Base-by-base conservation (phyloP, 2,329 filamentous ascomycete genomes). In the Aspergillus intermedius region DNA sequence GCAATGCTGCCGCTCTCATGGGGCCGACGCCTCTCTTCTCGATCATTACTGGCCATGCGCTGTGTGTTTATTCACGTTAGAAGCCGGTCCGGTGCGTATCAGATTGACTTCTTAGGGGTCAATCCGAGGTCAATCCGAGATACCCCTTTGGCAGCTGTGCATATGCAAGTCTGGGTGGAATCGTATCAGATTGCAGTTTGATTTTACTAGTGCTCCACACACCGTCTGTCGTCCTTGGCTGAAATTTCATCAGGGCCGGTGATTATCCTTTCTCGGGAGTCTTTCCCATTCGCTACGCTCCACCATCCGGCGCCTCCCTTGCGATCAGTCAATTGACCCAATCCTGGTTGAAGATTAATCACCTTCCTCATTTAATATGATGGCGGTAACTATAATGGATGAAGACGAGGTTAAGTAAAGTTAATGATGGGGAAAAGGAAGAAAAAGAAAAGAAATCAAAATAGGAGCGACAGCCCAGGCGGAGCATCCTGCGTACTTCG, bases 61-160 rank as follows among this genome's bases (percentile, higher is more conserved):
- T 3, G 32, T 35, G 32, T 40, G 37, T 17, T 40, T 19, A 19
- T 4, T 40, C 17, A 17, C 34, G 15, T 15, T n/a, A 17, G 34
- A 35, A 8, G 15, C 9, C 34, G 34, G 9, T 3, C 37, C 17
- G 37, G n/a, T 40, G 37, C 17, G 37, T 40, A 17, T 40, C 41
- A 25, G 13, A 10, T 3, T 32, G n/a, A 34, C 25, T 34, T 35
- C 25, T 35, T 42, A 30, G 23, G 19, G 28, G 17, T 15, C 21
- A 40, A 22, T 19, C 9, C 32, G 41, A 28, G 40, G 21, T 25
- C 15, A 28, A 45, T 9, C 23, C 39, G 42, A 49, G 45, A 48
- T 32, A 28, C 15, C 25, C 15, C 30, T 15, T 35, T 19, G 47
- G 52, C 47, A 44, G 47, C 35, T 44, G 34, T 47, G 50, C 50